phyloP scores from a whole-genome alignment of 768 basidiomycete species.

The Baorangia bicolor region DNA sequence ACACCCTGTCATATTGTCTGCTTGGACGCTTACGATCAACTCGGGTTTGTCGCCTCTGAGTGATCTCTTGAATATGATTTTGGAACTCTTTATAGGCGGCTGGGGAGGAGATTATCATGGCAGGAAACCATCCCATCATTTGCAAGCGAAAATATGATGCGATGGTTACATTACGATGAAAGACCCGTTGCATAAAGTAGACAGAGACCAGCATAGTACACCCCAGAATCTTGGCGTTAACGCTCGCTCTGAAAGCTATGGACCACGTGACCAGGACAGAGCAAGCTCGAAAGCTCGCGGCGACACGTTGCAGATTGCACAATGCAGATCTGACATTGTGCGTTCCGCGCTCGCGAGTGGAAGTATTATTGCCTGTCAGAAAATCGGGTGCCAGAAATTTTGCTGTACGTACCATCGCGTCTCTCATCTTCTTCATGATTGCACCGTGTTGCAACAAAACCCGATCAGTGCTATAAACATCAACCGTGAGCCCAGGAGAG shows the following conservation, averaged over 20 bases:
- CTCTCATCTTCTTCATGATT: background rate
- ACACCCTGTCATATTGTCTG: no score
- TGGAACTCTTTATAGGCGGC: constrained; percentile 18
- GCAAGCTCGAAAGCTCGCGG: constrained; percentile 24
- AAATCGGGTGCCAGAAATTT: background rate
- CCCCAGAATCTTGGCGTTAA: background rate
- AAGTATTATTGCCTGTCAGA: background rate
- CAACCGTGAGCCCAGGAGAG: background rate
- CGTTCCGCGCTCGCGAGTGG: background rate
- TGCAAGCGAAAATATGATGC: constrained; percentile 6
- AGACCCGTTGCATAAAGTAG: constrained; percentile 16
- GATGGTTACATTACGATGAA: constrained; percentile 19
- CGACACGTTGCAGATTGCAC: constrained; percentile 22
- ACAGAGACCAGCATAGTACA: constrained; percentile 10
- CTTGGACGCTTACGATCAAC: no score
- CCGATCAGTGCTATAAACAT: background rate
- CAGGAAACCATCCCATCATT: background rate
- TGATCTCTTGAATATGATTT: background rate
- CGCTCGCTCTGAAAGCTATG: background rate
- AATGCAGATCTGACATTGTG: constrained; percentile 1
- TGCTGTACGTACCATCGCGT: background rate
- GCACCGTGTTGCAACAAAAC: background rate
- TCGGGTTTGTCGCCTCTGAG: no score
- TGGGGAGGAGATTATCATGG: background rate
- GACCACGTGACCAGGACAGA: constrained; percentile 26